Conservation (phyloP, 75 land plant species). For the Picea glauca region DNA sequence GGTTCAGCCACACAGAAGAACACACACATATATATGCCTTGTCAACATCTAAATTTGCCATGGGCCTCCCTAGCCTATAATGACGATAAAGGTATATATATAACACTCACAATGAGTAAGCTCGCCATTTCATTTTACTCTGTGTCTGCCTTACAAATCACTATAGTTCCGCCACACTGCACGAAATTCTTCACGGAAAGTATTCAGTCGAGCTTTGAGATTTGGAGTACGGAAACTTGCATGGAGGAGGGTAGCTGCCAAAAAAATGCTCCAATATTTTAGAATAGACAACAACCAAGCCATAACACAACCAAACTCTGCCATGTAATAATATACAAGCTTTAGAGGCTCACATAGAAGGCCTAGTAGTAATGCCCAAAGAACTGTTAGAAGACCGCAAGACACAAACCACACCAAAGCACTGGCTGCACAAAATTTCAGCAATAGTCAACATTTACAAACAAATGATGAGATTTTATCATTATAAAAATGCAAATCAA, state of each 20-base stretch:
- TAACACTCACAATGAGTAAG: too few species aligned
- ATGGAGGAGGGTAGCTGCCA: constrained; percentile 74
- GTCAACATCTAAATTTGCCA: too few species aligned
- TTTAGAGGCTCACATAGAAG: constrained; percentile 52
- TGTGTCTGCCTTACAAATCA: constrained; percentile 26
- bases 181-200: constrained; percentile 97
- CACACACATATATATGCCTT: too few species aligned
- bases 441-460: neutral
- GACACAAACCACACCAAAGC: constrained; percentile 78
- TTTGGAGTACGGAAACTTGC: constrained; percentile 94
- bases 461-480: constrained; percentile 1
- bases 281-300: neutral
- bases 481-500: neutral
- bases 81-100: too few species aligned
- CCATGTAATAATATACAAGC: neutral
- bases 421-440: constrained; percentile 57
- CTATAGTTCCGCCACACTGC: constrained; percentile 99
- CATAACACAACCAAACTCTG: neutral
- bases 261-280: neutral
- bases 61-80: too few species aligned
- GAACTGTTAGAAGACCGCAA: constrained; percentile 69
- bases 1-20: too few species aligned
- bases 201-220: constrained; percentile 92
- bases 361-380: constrained; percentile 71
- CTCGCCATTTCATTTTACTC: too few species aligned